Conservation (phyloP, 2,329 filamentous ascomycete genomes). For the Neurospora sp. region DNA sequence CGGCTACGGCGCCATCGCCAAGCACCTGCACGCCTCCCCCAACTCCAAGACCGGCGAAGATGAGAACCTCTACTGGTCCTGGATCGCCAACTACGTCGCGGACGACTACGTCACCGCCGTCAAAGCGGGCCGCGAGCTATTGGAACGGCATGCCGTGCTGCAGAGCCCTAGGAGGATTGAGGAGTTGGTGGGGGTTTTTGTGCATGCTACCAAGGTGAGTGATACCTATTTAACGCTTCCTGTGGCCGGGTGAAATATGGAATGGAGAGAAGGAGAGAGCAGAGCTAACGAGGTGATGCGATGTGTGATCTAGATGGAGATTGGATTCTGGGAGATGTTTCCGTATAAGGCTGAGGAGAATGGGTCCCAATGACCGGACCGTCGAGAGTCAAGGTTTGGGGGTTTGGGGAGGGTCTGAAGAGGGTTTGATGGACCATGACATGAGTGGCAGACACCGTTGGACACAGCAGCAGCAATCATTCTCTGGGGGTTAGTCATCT, state of each 20-base stretch:
- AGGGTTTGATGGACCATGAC: not conserved
- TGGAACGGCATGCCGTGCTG: constrained; percentile 65
- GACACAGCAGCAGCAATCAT: not conserved
- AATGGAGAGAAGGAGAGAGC: not conserved
- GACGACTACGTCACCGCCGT: constrained; percentile 72
- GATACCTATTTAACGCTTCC: not conserved
- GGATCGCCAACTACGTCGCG: constrained; percentile 83
- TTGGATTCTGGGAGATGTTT: constrained; percentile 64
- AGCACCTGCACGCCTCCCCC: constrained; percentile 54
- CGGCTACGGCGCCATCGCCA: constrained; percentile 77
- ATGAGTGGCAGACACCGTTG: not conserved
- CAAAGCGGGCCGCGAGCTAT: constrained; percentile 55
- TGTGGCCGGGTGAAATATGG: not conserved
- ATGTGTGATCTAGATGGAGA: constrained; percentile 50
- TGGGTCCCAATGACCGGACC: constrained; percentile 1
- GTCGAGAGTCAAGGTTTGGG: not conserved
- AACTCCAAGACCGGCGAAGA: constrained; percentile 42
- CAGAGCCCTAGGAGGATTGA: constrained; percentile 71
- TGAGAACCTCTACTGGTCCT: constrained; percentile 73
- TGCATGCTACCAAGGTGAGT: constrained; percentile 72
- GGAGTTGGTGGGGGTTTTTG: constrained; percentile 74
- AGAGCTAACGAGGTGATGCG: constrained; percentile 1
- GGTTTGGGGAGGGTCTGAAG: constrained; percentile 4
- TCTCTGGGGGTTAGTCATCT: not conserved
- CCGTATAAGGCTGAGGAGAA: not conserved